Evolutionary conservation across 805 yeast genomes (phyloP).

Genomic region (Jamesozyma gamospora): DNA sequence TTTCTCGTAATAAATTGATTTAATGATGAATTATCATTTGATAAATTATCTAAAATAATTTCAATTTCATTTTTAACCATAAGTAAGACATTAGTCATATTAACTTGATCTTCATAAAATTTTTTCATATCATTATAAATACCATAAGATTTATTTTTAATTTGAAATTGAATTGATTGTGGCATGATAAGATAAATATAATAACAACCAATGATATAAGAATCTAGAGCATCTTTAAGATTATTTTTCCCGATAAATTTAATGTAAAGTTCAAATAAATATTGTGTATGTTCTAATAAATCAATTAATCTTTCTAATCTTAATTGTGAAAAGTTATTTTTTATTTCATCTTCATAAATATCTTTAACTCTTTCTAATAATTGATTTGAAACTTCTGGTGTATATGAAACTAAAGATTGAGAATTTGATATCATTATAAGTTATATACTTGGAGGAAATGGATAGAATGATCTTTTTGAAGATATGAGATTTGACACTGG

Average conservation of each 20-base stretch:
- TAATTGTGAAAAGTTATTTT: slow-evolving; percentile 24
- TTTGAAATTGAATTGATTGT: slow-evolving; percentile 32
- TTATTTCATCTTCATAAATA: slow-evolving; percentile 29
- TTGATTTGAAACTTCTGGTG: slow-evolving; percentile 35
- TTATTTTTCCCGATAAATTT: slow-evolving; percentile 12
- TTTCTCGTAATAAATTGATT: slow-evolving; percentile 14
- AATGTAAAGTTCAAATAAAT: slow-evolving; percentile 28
- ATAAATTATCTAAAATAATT: slow-evolving; percentile 17
- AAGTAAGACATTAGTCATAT: slow-evolving; percentile 32
- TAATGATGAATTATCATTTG: slow-evolving; percentile 9
- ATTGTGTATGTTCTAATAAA: slow-evolving; percentile 31
- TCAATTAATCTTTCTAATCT: slow-evolving; percentile 30
- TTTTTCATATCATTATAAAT: slow-evolving; percentile 30
- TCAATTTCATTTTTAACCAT: slow-evolving; percentile 30
- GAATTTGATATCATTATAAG: no score
- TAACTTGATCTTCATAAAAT: slow-evolving; percentile 30
- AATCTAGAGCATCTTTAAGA: slow-evolving; percentile 24
- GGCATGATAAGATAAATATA: slow-evolving; percentile 32
- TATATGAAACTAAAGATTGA: slow-evolving; percentile 12
- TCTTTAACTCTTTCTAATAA: slow-evolving; percentile 18
- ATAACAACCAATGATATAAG: slow-evolving; percentile 31
- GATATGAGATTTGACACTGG: no score
- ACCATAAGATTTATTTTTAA: slow-evolving; percentile 32
- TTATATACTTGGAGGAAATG: no score
- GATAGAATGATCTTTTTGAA: no score